Conservation (phyloP, 352 stramenopile genomes). For the Phytopythium delawarense region DNA sequence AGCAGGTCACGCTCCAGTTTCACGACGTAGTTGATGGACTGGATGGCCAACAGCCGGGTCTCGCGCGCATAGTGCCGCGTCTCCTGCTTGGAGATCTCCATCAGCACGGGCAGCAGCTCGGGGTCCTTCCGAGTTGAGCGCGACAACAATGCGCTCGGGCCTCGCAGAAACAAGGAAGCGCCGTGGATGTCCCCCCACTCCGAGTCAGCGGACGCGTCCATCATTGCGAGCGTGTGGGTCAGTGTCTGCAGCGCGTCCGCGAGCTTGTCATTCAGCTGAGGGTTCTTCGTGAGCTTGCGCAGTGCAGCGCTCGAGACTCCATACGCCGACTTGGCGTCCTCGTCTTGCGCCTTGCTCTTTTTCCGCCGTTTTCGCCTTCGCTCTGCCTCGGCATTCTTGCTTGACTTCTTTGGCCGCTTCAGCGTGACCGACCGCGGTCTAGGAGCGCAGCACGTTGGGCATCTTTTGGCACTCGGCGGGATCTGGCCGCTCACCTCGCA, state of each 20-base stretch:
- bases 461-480: constrained; percentile 19
- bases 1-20: constrained; percentile 78
- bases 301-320: constrained; percentile 65
- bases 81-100: constrained; percentile 43
- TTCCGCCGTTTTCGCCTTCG: constrained; percentile 34
- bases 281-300: constrained; percentile 45
- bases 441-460: constrained; percentile 34
- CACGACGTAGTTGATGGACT: constrained; percentile 85
- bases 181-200: constrained; percentile 58
- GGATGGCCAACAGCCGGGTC: constrained; percentile 56
- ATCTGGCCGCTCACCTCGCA: constrained; percentile 12
- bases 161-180: constrained; percentile 49
- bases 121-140: constrained; percentile 51
- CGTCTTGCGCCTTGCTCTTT: constrained; percentile 32
- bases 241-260: constrained; percentile 68
- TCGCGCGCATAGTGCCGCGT: constrained; percentile 32
- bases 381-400: constrained; percentile 22
- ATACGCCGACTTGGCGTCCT: constrained; percentile 48
- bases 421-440: constrained; percentile 12
- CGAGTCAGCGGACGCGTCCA: constrained; percentile 73
- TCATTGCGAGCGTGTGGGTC: constrained; percentile 83
- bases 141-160: constrained; percentile 12
- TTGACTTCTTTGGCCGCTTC: constrained; percentile 1
- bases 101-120: constrained; percentile 46
- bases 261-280: constrained; percentile 37